These are phyloP conservation scores for Mollisiaceae sp. DNA, from an alignment of 2,329 filamentous ascomycete genomes.

Conservation along the genomic window DNA sequence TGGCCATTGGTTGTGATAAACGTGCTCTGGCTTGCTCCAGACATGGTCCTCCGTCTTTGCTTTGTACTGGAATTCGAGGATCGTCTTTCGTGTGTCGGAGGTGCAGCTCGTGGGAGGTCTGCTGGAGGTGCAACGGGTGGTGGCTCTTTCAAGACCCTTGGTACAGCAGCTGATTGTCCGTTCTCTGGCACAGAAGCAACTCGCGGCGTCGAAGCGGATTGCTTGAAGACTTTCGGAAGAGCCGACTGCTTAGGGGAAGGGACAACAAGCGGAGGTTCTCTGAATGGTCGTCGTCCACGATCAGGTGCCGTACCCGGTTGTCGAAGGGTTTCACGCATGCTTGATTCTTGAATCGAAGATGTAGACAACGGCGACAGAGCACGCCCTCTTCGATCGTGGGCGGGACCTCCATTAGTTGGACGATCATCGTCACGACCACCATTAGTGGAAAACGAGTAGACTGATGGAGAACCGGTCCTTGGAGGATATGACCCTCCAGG, in stretches of 20 bases:
- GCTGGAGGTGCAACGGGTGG: conserved; percentile 9
- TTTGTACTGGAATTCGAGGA: neutral
- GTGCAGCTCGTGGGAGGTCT: neutral
- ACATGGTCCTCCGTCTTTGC: conserved; percentile 20
- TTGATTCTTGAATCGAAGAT: conserved; percentile 19
- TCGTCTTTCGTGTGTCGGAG: neutral
- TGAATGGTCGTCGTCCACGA: conserved; percentile 13
- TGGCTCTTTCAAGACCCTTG: conserved; percentile 1
- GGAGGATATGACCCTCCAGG: conserved; percentile 16
- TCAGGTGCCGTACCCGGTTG: conserved; percentile 1
- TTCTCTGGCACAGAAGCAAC: conserved; percentile 7
- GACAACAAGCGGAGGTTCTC: conserved; percentile 14
- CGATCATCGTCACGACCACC: conserved; percentile 20
- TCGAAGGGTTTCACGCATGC: conserved; percentile 16
- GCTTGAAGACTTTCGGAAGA: conserved; percentile 8
- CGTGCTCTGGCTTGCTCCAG: conserved; percentile 6
- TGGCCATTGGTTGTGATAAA: conserved; percentile 5
- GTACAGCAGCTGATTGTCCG: neutral
- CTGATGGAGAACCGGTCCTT: conserved; percentile 22
- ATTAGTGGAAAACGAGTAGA: conserved; percentile 18
- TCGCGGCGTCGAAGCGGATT: neutral
- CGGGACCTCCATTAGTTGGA: conserved; percentile 3
- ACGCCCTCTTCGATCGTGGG: conserved; percentile 12
- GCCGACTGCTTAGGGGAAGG: neutral
- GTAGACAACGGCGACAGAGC: conserved; percentile 23